Conservation (phyloP, 1,284 basidiomycete species). For the Papiliotrema terrestris region DNA sequence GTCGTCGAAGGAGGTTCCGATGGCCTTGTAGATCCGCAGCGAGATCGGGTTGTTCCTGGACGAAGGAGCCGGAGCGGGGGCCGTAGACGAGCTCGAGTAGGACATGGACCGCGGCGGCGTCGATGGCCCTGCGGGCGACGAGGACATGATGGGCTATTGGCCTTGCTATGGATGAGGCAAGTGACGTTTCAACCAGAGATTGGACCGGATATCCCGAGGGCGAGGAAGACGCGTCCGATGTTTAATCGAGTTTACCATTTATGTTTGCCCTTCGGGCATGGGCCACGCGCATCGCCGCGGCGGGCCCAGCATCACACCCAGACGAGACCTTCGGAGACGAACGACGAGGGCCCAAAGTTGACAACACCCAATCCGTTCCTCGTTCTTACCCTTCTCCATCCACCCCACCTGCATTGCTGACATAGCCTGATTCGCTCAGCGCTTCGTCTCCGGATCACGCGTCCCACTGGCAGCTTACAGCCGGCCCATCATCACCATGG, state of each 20-base stretch:
- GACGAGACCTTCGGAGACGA: too few relatives aligned
- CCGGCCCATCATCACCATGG: slow-evolving; percentile 4
- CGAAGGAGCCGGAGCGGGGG: slow-evolving; percentile 26
- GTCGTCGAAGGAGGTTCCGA: slow-evolving; percentile 75
- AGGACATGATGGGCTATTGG: background rate
- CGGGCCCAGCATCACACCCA: too few relatives aligned
- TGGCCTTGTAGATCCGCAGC: slow-evolving; percentile 79
- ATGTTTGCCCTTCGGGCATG: background rate
- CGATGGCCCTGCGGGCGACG: background rate
- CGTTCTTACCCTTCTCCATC: background rate
- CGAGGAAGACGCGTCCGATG: background rate
- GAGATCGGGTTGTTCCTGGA: slow-evolving; percentile 61
- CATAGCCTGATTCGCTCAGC: too few relatives aligned
- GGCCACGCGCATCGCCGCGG: too few relatives aligned
- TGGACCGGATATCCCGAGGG: too few relatives aligned
- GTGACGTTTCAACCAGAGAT: background rate
- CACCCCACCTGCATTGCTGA: too few relatives aligned
- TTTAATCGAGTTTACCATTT: background rate
- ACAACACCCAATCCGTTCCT: background rate
- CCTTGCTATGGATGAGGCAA: background rate
- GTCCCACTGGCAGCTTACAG: background rate
- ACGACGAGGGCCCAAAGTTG: too few relatives aligned
- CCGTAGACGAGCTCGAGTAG: slow-evolving; percentile 7
- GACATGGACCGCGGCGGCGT: slow-evolving; percentile 7
- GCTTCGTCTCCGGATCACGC: too few relatives aligned